These are phyloP conservation scores for Truncatella angustata DNA, from an alignment of 2,329 filamentous ascomycete genomes.

Conservation along the genomic window DNA sequence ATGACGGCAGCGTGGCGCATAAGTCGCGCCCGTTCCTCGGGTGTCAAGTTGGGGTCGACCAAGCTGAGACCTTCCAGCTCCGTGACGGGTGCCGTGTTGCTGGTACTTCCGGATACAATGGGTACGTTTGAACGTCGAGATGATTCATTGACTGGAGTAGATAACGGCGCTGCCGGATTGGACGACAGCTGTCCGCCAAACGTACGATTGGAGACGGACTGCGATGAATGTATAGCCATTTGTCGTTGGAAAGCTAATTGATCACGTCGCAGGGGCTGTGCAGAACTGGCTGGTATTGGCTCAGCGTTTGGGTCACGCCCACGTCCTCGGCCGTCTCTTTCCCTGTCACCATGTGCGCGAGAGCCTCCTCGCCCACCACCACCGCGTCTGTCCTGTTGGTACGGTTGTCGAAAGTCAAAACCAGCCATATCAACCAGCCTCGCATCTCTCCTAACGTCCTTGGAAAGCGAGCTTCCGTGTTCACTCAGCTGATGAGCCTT, in stretches of 20 bases:
- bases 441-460: slow-evolving; percentile 79
- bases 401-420: slow-evolving; percentile 77
- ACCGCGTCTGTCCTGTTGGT: slow-evolving; percentile 59
- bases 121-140: slow-evolving; percentile 21
- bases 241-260: slow-evolving; percentile 90
- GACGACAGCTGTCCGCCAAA: slow-evolving; percentile 84
- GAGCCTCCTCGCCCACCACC: slow-evolving; percentile 39
- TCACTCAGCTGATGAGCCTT: slow-evolving; percentile 88
- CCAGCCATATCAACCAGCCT: slow-evolving; percentile 81
- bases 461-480: slow-evolving; percentile 77
- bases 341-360: slow-evolving; percentile 38
- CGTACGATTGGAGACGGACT: slow-evolving; percentile 73
- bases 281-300: slow-evolving; percentile 70
- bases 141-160: no score
- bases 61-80: slow-evolving; percentile 52
- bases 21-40: slow-evolving; percentile 77
- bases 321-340: slow-evolving; percentile 23
- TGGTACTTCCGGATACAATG: slow-evolving; percentile 28
- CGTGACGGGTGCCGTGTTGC: slow-evolving; percentile 21
- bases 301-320: slow-evolving; percentile 88
- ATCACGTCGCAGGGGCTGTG: slow-evolving; percentile 78
- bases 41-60: slow-evolving; percentile 54
- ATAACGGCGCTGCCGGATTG: no score
- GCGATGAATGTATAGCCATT: slow-evolving; percentile 85
- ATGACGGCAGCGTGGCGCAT: slow-evolving; percentile 81